Evolutionary conservation across 2,329 filamentous ascomycete species (phyloP), one percentile per base, ranked within the genome.

Genomic region (Domatiomyces globalis): DNA sequence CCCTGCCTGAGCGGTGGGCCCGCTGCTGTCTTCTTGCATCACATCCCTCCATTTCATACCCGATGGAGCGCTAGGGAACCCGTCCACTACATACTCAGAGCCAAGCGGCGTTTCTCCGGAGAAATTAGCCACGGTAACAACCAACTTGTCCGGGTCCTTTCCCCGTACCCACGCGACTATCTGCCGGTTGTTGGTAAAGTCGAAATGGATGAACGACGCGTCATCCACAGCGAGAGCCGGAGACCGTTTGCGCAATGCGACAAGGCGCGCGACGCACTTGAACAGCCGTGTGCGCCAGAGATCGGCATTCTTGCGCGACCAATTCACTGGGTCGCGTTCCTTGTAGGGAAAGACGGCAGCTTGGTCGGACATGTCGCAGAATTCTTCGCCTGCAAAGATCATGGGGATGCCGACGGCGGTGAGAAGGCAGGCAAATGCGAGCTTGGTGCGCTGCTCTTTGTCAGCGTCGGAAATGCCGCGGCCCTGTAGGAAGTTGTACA

Each of bases 301-400:
- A 19, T 49, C 25, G 22, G 3, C 22, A 39, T 19, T 49, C 25
- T 39, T 39, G 7, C 47, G 7, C 22, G 36, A 7, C 25, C 22
- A 49, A 25, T 49, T 39, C 8, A 49, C 27, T 10, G 47, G 47
- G 17, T 49, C 47, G 17, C 6, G 7, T 49, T 49, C 27, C 22
- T 49, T 49, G 29, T 43, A 15, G 12, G 47, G 47, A 42, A 15
- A 8, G 15, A 17, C 29, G 15, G 20, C 18, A 8, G 4, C 7
- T 19, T 39, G 4, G 17, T 49, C 47, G 2, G 7, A 6, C 29
- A 39, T 10, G 25, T 49, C 47, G 22, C 25, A 36, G 29, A 49
- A 49, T 19, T 49, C 47, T 42, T 49, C 47, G 7, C 47, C 47
- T 2, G 22, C 22, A 15, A 49, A 19, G 47, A 49, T 49, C 47